Percentiles rank a stretch among this genome's conserved stretches.
Conservation (phyloP, 2,329 filamentous ascomycete genomes). For the Claviceps sp. region DNA sequence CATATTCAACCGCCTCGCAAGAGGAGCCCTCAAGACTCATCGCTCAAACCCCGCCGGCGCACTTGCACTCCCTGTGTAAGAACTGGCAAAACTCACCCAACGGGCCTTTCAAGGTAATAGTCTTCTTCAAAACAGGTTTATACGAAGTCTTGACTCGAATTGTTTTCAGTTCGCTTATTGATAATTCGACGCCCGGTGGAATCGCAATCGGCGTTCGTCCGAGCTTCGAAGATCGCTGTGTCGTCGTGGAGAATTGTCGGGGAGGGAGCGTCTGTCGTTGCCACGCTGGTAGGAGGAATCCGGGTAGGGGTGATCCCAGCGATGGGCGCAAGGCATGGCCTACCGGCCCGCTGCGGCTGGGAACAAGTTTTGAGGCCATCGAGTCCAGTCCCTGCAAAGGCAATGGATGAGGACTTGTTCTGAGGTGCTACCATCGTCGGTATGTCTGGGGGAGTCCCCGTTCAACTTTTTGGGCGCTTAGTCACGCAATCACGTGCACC, state of each 20-base stretch:
- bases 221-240: slow-evolving; percentile 62
- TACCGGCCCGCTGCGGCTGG: slow-evolving; percentile 46
- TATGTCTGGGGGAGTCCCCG: neutral
- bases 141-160: slow-evolving; percentile 44
- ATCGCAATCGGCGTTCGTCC: slow-evolving; percentile 69
- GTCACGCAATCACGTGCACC: slow-evolving; percentile 8
- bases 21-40: too few species aligned
- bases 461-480: slow-evolving; percentile 9
- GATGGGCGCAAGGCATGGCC: slow-evolving; percentile 39
- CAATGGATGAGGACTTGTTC: slow-evolving; percentile 1
- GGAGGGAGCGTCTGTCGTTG: slow-evolving; percentile 22
- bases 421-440: too few species aligned
- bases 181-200: slow-evolving; percentile 70
- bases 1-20: too few species aligned
- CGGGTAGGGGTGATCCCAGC: slow-evolving; percentile 43
- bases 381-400: slow-evolving; percentile 7
- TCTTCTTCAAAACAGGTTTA: slow-evolving; percentile 48
- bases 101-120: slow-evolving; percentile 66
- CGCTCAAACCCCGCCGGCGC: too few species aligned
- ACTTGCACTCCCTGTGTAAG: too few species aligned
- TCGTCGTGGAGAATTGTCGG: slow-evolving; percentile 55
- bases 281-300: slow-evolving; percentile 63
- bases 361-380: slow-evolving; percentile 47
- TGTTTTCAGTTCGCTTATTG: slow-evolving; percentile 47
- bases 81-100: slow-evolving; percentile 41